phyloP scores from a whole-genome alignment of 768 basidiomycete genomes.

The Lentinula sp. region DNA sequence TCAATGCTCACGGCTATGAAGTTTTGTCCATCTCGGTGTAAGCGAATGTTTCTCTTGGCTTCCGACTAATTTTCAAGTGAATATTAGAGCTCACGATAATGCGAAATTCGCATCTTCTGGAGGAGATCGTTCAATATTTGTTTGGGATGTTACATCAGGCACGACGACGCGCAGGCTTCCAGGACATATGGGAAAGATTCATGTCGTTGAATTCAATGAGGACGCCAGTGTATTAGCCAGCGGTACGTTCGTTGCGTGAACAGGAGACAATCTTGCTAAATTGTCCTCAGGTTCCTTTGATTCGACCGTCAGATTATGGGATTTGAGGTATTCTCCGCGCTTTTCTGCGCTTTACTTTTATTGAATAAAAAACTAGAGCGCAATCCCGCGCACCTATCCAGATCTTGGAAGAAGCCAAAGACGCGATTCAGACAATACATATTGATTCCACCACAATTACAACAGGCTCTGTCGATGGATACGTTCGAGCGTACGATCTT shows the following conservation, averaged over 20 bases:
- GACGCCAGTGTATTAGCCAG: conserved; percentile 86
- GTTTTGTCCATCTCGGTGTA: conserved; percentile 88
- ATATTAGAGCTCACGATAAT: conserved; percentile 80
- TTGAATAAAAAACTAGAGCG: conserved; percentile 34
- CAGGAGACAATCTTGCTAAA: background rate
- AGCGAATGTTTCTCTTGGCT: conserved; percentile 17
- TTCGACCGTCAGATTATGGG: conserved; percentile 87
- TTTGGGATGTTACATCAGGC: conserved; percentile 94
- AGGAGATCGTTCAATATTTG: conserved; percentile 86
- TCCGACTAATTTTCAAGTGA: background rate
- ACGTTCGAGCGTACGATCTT: conserved; percentile 90
- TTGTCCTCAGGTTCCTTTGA: conserved; percentile 75
- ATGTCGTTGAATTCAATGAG: conserved; percentile 84
- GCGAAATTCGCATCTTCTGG: conserved; percentile 90
- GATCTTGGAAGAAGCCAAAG: conserved; percentile 80
- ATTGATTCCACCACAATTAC: conserved; percentile 62
- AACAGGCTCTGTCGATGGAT: conserved; percentile 87
- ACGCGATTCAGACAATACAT: conserved; percentile 77
- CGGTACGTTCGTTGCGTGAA: conserved; percentile 37
- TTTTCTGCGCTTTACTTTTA: conserved; percentile 1
- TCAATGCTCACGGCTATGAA: conserved; percentile 92
- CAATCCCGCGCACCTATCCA: conserved; percentile 86
- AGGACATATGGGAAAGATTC: conserved; percentile 89
- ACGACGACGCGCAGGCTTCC: conserved; percentile 75
- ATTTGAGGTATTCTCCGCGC: conserved; percentile 58